Base-by-base conservation (phyloP, 2,329 filamentous ascomycete genomes). In the Aureobasidium sp. region DNA sequence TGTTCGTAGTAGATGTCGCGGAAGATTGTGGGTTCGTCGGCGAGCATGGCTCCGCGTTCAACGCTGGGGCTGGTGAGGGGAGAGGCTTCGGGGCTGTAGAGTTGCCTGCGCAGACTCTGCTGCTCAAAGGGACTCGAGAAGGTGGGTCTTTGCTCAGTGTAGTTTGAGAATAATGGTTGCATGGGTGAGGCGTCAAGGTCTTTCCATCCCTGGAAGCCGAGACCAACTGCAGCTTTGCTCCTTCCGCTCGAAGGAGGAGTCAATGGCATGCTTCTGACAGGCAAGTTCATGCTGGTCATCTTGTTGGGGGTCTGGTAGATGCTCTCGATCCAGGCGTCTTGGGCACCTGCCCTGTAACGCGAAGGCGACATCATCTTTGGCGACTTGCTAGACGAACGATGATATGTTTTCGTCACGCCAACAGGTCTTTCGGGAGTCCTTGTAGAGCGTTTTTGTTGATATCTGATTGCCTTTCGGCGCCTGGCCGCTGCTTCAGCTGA, bases 351-450 rank as follows among this genome's bases (percentile, higher is more conserved):
- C 36, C 61, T 63, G 48, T 61, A 63, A 26, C 62, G 62, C 32
- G 56, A 61, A 1, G 62, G 62, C 20, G 48, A 48, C 62, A 63
- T 63, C 62, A 63, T 63, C n/a, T 56, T 63, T 26, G 62, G 56
- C 32, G 62, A 55, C 26, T 56, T 63, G 41, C 48, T 61, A 5
- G 46, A 20, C 13, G 46, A 46, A 10, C 32, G 20, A 9, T 59
- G 20, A 9, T 59, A 50, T 10, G 41, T 5, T 36, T 63, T 63
- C 9, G 7, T 61, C 12, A 63, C 36, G 5, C 62, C 62, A 12
- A 51, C 32, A 43, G 56, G 56, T 39, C 56, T 34, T 20, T 52
- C 47, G 8, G 37, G 46, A 24, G 46, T 61, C 27, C 27, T 37
- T 44, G 7, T n/a, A 20, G 15, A 29, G 39, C 39, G 29, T 20